phyloP scores from a whole-genome alignment of 2,329 filamentous ascomycete genomes.

The Metarhizium guizhouense region DNA sequence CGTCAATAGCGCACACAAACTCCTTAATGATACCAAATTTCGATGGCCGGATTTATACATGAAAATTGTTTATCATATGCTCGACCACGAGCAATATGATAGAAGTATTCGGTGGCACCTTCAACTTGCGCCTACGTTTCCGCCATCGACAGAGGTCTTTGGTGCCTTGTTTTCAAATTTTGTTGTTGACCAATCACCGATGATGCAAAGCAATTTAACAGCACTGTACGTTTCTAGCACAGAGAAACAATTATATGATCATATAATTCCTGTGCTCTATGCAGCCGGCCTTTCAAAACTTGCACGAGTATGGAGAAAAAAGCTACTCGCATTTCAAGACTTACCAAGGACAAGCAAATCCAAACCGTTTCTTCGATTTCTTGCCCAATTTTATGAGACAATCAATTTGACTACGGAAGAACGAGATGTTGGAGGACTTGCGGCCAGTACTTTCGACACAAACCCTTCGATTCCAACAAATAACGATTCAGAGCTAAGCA shows the following conservation, averaged over 20 bases:
- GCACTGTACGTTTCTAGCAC: conserved; percentile 35
- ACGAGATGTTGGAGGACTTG: conserved; percentile 11
- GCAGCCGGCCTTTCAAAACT: conserved; percentile 32
- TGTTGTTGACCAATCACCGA: conserved; percentile 25
- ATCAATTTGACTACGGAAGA: conserved; percentile 30
- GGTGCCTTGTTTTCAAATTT: conserved; percentile 34
- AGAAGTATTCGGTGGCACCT: conserved; percentile 39
- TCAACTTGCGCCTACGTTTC: conserved; percentile 33
- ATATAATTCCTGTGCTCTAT: conserved; percentile 42
- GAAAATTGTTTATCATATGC: conserved; percentile 34
- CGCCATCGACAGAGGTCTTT: conserved; percentile 32
- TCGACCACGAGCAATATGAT: conserved; percentile 28
- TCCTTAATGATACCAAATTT: conserved; percentile 27
- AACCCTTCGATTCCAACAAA: neutral
- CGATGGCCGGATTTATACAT: conserved; percentile 42
- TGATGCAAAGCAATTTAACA: conserved; percentile 30
- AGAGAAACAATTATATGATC: conserved; percentile 39
- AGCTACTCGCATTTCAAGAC: conserved; percentile 32
- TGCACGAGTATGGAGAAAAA: conserved; percentile 39
- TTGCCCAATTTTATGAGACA: conserved; percentile 35
- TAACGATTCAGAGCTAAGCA: neutral
- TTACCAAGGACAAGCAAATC: conserved; percentile 30
- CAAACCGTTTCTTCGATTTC: conserved; percentile 38
- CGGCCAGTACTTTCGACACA: neutral
- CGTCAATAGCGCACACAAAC: conserved; percentile 19